phyloP scores from a whole-genome alignment of 306 rosid species.

The Dryas octopetala region DNA sequence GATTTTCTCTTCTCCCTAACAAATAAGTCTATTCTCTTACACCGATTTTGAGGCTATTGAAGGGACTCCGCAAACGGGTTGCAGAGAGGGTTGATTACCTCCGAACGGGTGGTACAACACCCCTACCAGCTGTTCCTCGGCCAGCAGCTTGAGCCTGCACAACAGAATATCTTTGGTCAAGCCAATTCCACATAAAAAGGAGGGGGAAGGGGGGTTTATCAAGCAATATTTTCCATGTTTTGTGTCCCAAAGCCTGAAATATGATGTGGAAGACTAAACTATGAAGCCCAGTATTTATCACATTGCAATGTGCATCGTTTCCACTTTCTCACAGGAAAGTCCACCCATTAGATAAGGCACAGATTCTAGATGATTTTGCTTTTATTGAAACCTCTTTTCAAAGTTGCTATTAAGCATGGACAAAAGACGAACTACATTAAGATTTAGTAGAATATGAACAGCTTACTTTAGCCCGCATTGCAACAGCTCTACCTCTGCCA shows the following conservation, averaged over 20 bases:
- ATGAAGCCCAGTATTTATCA: not conserved
- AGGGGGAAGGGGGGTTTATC: not conserved
- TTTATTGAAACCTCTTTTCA: not conserved
- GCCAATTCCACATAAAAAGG: not conserved
- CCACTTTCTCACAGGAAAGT: not conserved
- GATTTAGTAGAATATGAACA: not conserved
- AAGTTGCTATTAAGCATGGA: not conserved
- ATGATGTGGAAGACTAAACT: not conserved
- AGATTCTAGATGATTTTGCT: not conserved
- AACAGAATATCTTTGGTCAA: slow-evolving; percentile 19
- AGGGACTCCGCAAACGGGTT: not conserved
- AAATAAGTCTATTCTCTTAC: slow-evolving; percentile 31
- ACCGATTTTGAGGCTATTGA: slow-evolving; percentile 12
- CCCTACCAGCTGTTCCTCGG: slow-evolving; percentile 93
- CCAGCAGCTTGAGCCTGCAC: slow-evolving; percentile 95
- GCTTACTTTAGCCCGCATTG: slow-evolving; percentile 93
- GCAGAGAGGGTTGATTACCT: slow-evolving; percentile 50
- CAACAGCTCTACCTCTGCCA: slow-evolving; percentile 98
- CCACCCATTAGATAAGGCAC: not conserved
- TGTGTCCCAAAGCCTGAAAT: not conserved
- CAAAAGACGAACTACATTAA: not conserved
- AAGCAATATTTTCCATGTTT: not conserved
- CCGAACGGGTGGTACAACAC: slow-evolving; percentile 75
- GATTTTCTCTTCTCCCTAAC: slow-evolving; percentile 22
- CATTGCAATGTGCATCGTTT: not conserved